Evolutionary conservation across 495 filamentous ascomycete species (phyloP).

Genomic region (Neurospora sp.): DNA sequence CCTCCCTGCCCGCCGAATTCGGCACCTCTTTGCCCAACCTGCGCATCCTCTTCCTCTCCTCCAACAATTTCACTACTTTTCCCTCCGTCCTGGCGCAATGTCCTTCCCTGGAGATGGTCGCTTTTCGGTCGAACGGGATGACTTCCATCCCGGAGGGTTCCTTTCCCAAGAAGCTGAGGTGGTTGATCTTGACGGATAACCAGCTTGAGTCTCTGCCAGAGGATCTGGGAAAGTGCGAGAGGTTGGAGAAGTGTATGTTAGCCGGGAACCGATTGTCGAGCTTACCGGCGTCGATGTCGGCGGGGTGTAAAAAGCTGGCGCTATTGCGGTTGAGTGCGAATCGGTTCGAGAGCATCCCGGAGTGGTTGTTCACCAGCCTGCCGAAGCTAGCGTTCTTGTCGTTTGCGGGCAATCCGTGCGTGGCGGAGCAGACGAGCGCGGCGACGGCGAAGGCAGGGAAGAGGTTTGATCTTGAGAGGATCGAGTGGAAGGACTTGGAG

Average conservation of each 20-base stretch:
- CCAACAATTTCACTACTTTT: conserved; percentile 35
- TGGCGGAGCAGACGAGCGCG: conserved; percentile 4
- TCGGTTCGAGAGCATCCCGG: conserved; percentile 23
- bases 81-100: conserved; percentile 30
- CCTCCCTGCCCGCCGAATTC: conserved; percentile 28
- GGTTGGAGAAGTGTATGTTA: conserved; percentile 35
- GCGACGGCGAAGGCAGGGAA: conserved; percentile 6
- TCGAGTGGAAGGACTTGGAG: conserved; percentile 29
- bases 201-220: no score
- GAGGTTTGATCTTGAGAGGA: conserved; percentile 19
- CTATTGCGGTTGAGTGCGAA: conserved; percentile 34
- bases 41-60: conserved; percentile 33
- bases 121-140: conserved; percentile 37
- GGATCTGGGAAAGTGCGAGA: conserved; percentile 29
- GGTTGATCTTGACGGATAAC: conserved; percentile 39
- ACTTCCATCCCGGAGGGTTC: conserved; percentile 28
- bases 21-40: conserved; percentile 28
- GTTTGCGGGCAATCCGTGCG: conserved; percentile 37
- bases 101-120: conserved; percentile 34
- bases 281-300: conserved; percentile 29
- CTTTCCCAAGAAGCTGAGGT: conserved; percentile 27
- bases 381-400: conserved; percentile 37
- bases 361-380: no score
- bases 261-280: conserved; percentile 27
- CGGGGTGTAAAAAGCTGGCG: conserved; percentile 28